Evolutionary conservation across 2,329 filamentous ascomycete species (phyloP), one percentile per base, ranked within the genome.

Genomic region (Stachybotrys chartarum): DNA sequence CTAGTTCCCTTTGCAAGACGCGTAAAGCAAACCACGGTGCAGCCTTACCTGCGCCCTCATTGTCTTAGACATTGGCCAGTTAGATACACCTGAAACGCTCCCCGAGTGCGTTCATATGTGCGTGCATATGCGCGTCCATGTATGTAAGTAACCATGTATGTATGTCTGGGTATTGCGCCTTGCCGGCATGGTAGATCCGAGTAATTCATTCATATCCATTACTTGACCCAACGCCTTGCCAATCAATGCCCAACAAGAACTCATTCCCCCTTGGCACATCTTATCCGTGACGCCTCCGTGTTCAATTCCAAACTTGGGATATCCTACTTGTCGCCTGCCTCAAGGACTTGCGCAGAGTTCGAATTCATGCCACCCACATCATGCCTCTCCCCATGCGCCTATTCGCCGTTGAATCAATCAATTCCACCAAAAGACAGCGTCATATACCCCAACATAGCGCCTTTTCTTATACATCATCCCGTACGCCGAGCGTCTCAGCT

Each of bases 401-500:
- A 24, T 24, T 24, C 24, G 24, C 24, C 24, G 24, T 24, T 24
- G 24, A 24, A 24, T 24, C 24, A 24, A 42, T 14, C 35, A 42
- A 42, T 42, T 42, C 35, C 35, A 42, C 14, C 35, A 42, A 10
- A 42, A 10, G 35, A 5, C 14, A 42, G 14, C 35, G 11, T 18
- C 47, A 24, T 30, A 6, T 18, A 14, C 7, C 16, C 7, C 3
- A 47, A 24, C 24, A 14, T 42, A 42, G 14, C 35, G 18, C 47
- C 47, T 50, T 18, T 30, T 14, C 5, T 12, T 24, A 47, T 30
- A 14, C 18, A 5, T 16, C 17, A 18, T 14, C 18, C 47, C n/a
- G 16, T 50, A 14, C 47, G 47, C 5, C 35, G 14, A 42, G 35
- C 10, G 14, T 42, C 18, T 59, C 57, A 66, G 42, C 58, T 63